Base-by-base conservation (phyloP, 2,329 filamentous ascomycete species). In the Aspergillus oerlinghausenensis region DNA sequence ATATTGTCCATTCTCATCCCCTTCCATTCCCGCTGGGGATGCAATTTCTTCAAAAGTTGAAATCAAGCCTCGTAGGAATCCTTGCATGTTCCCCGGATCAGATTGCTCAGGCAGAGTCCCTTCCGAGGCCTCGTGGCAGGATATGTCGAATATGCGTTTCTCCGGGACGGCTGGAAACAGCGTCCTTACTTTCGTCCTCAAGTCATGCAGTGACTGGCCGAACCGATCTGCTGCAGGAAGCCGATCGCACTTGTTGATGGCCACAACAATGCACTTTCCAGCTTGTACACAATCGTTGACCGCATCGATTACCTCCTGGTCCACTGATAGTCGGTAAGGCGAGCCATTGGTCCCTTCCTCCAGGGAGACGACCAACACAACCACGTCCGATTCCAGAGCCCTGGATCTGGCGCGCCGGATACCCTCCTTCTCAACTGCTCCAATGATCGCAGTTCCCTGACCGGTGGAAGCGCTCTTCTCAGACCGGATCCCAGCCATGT, bases 401-500 rank as follows among this genome's bases (percentile, higher is more conserved):
- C 89, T 88, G 57, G 86, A 84, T 70, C 88, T 90, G 7, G 94
- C 94, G 51, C 94, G 82, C 51, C 88, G 85, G 68, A 99, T 97
- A 1, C 94, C 94, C 73, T 99, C 94, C 69, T 87, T 79, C 69
- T 99, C 94, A 26, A 99, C 82, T 9, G 82, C 79, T 0, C 92
- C 90, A 58, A 96, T 84, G 4, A 65, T 55, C 38, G 62, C 52
- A 6, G 55, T 51, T 8, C 56, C 59, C 17, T 54, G 54, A n/a
- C 63, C 64, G 23, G 61, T 57, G 9, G 40, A 56, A 26, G 52
- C 55, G 14, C 55, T 55, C 28, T 48, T 32, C 43, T 69, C 69
- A 2, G 81, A 84, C 51, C 92, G 82, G 63, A 99, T 84, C 1
- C 94, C 94, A 21, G 94, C 94, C 66, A 94, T 97, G 75, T 99